A percentile compares a stretch with the other conserved stretches of the same genome.
These are phyloP conservation scores for Colletotrichum liaoningense DNA, from an alignment of 2,329 filamentous ascomycete species.

Conservation along the genomic window DNA sequence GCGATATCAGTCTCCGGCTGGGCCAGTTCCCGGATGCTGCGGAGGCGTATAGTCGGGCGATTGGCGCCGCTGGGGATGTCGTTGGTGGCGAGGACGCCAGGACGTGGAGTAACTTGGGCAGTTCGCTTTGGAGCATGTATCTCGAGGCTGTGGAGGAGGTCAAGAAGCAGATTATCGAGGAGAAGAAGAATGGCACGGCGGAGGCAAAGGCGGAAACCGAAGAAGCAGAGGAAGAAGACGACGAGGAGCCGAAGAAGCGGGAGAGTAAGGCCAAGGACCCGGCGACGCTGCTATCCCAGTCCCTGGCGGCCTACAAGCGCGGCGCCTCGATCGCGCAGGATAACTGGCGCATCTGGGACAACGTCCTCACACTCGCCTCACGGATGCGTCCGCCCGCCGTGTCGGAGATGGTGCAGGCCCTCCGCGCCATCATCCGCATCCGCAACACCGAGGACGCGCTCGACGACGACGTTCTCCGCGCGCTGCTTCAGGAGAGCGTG, in stretches of 20 bases:
- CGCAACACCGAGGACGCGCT: slow-evolving; percentile 82
- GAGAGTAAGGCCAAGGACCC: slow-evolving; percentile 56
- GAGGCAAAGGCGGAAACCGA: slow-evolving; percentile 35
- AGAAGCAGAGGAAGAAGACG: slow-evolving; percentile 37
- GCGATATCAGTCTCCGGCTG: slow-evolving; percentile 86
- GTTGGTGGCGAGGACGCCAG: slow-evolving; percentile 90
- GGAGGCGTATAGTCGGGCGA: slow-evolving; percentile 84
- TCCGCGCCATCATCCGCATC: slow-evolving; percentile 81
- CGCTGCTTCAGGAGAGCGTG: slow-evolving; percentile 79
- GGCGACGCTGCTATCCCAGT: slow-evolving; percentile 74
- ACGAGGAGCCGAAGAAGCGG: not conserved
- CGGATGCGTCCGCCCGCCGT: slow-evolving; percentile 81
- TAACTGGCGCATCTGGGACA: slow-evolving; percentile 96
- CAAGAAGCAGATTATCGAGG: slow-evolving; percentile 37
- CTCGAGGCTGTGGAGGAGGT: slow-evolving; percentile 59
- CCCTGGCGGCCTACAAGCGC: slow-evolving; percentile 86
- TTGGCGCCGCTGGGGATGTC: slow-evolving; percentile 68
- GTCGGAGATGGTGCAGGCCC: slow-evolving; percentile 79
- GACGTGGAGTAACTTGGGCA: slow-evolving; percentile 95
- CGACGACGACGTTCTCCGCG: slow-evolving; percentile 77
- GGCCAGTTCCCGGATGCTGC: slow-evolving; percentile 82
- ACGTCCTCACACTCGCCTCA: slow-evolving; percentile 87
- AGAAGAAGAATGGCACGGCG: slow-evolving; percentile 14
- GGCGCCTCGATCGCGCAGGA: slow-evolving; percentile 86
- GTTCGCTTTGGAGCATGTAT: slow-evolving; percentile 79